phyloP scores from a whole-genome alignment of 2,329 filamentous ascomycete genomes.

The Claviceps purpurea region DNA sequence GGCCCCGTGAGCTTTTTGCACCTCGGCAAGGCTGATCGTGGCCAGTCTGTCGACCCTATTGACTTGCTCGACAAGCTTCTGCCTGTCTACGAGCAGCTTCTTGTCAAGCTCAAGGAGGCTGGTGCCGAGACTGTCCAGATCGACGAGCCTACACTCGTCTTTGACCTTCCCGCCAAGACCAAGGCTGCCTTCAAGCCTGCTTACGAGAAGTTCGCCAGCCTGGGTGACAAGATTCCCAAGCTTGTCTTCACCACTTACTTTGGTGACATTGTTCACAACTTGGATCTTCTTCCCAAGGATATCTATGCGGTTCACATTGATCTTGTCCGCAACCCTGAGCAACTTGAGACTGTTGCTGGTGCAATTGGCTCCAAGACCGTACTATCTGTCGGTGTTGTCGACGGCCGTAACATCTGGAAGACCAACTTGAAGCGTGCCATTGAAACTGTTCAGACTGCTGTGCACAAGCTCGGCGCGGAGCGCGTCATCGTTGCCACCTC shows the following conservation, averaged over 20 bases:
- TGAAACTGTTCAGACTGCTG: slow-evolving; percentile 73
- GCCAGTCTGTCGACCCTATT: slow-evolving; percentile 84
- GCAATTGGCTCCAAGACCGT: slow-evolving; percentile 80
- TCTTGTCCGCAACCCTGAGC: slow-evolving; percentile 95
- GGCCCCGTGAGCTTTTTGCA: slow-evolving; percentile 96
- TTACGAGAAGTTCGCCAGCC: slow-evolving; percentile 73
- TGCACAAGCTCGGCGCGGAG: slow-evolving; percentile 93
- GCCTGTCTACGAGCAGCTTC: slow-evolving; percentile 86
- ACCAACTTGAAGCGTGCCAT: slow-evolving; percentile 96
- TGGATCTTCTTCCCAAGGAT: slow-evolving; percentile 70
- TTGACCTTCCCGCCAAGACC: slow-evolving; percentile 77
- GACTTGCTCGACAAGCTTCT: slow-evolving; percentile 85
- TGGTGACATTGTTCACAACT: slow-evolving; percentile 98
- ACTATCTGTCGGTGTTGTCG: slow-evolving; percentile 91
- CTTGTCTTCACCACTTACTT: slow-evolving; percentile 95
- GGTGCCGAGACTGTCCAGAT: slow-evolving; percentile 96
- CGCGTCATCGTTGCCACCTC: slow-evolving; percentile 95
- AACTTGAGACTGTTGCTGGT: slow-evolving; percentile 72
- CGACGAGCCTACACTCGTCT: slow-evolving; percentile 93
- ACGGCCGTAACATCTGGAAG: slow-evolving; percentile 99
- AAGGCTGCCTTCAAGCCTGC: slow-evolving; percentile 97
- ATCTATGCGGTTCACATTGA: slow-evolving; percentile 85
- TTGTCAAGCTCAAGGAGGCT: slow-evolving; percentile 85
- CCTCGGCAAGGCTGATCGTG: slow-evolving; percentile 96
- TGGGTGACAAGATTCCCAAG: slow-evolving; percentile 72